These are phyloP conservation scores for Solanum arcanum DNA, from an alignment of 257 asterid species.

Conservation along the genomic window DNA sequence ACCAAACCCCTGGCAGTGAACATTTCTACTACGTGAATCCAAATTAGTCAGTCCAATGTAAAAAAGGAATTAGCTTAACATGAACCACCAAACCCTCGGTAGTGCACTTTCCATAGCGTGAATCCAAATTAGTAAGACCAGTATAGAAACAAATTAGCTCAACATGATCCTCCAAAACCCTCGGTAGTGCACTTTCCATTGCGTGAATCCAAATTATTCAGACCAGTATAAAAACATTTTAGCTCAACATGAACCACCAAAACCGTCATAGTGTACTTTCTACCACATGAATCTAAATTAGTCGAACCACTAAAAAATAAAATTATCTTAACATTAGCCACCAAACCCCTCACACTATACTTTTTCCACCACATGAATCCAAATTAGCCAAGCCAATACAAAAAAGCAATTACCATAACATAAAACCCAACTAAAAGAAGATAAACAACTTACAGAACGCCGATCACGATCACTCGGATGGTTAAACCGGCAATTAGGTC, in stretches of 20 bases:
- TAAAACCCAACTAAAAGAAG: not conserved
- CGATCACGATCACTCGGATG: slow-evolving; percentile 60
- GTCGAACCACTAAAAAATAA: no score
- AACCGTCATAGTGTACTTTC: not conserved
- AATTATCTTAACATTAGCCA: no score
- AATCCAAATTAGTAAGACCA: not conserved
- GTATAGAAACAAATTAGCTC: not conserved
- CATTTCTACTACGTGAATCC: not conserved
- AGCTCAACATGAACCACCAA: not conserved
- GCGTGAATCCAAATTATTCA: not conserved
- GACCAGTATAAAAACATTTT: not conserved
- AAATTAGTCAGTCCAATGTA: not conserved
- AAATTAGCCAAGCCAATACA: not conserved
- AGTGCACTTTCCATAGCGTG: not conserved
- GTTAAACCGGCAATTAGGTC: slow-evolving; percentile 71
- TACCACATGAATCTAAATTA: no score
- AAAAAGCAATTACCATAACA: not conserved
- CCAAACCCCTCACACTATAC: no score
- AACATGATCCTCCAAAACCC: not conserved
- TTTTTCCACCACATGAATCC: not conserved
- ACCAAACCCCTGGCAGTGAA: not conserved
- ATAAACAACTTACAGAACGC: slow-evolving; percentile 32
- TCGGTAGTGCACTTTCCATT: not conserved
- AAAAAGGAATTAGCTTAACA: not conserved
- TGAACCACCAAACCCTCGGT: not conserved